These are phyloP conservation scores for Aureobasidium pullulans DNA, from an alignment of 2,329 filamentous ascomycete genomes.

Conservation along the genomic window DNA sequence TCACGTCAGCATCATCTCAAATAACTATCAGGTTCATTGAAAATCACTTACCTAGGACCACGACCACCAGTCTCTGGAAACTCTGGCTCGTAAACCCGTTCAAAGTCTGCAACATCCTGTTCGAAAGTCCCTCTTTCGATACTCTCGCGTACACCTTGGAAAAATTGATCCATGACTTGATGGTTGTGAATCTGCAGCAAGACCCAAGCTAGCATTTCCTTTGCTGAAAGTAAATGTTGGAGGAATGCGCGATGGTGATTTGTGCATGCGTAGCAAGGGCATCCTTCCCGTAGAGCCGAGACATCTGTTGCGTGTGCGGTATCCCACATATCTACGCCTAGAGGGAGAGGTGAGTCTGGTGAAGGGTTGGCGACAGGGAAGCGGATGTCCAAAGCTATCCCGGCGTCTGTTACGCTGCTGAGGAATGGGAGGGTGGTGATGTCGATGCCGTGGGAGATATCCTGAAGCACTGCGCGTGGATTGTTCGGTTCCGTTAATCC, in stretches of 20 bases:
- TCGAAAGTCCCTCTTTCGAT: constrained; percentile 53
- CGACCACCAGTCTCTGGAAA: constrained; percentile 68
- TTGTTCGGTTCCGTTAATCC: constrained; percentile 62
- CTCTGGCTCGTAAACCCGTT: constrained; percentile 58
- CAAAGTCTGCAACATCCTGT: constrained; percentile 52
- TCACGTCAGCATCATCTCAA: background rate
- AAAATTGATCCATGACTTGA: constrained; percentile 64
- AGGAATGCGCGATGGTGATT: constrained; percentile 81
- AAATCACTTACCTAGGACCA: constrained; percentile 55
- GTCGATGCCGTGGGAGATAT: constrained; percentile 71
- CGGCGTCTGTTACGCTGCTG: constrained; percentile 67
- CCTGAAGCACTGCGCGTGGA: constrained; percentile 70
- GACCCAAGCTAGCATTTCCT: constrained; percentile 95
- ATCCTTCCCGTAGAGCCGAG: constrained; percentile 54
- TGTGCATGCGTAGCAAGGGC: constrained; percentile 75
- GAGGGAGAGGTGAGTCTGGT: constrained; percentile 30
- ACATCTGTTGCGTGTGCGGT: constrained; percentile 53
- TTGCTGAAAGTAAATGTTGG: constrained; percentile 78
- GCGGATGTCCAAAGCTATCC: constrained; percentile 71
- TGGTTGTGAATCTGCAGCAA: constrained; percentile 91
- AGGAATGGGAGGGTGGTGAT: constrained; percentile 72
- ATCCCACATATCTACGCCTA: constrained; percentile 77
- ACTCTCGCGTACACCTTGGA: constrained; percentile 58
- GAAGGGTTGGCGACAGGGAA: constrained; percentile 48
- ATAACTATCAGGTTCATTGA: background rate